Evolutionary conservation across 2,329 filamentous ascomycete genomes (phyloP), one percentile per base, ranked within the genome.

Genomic region (Rhytidhysteron rufulum): DNA sequence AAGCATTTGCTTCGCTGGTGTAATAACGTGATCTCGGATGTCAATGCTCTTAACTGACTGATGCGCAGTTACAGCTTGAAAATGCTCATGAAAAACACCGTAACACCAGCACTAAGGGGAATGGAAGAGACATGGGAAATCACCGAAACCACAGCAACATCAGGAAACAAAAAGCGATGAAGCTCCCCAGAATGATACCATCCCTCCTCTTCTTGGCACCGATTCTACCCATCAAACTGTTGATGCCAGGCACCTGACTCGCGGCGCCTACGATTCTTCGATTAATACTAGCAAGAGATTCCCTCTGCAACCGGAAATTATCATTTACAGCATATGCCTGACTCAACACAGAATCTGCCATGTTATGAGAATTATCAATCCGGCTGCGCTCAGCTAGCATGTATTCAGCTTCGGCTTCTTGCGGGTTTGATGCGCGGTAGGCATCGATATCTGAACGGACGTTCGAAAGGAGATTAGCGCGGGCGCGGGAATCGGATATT

Each of bases 321-420:
- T 97, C 89, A 62, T 95, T 94, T 39, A 97, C 88, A 9, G 91
- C 90, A 69, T 98, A 98, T 6, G 93, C 93, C 72, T 97, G 93
- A 61, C 85, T 90, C 44, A 98, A 75, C 24, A 98, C 89, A 47
- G 80, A 86, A 65, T 98, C 93, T 34, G 88, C 85, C 74, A 95
- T 83, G 53, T 81, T 85, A 67, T 97, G 86, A 58, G 87, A 94
- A 62, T 88, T 85, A 61, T 98, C 93, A 59, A 98, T 81, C 49
- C 86, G 80, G 47, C 75, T 73, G 37, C 93, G 79, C 75, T 98
- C 93, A 55, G 87, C 85, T 20, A 98, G 78, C 90, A 98, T 96
- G 72, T 97, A 98, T 45, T 98, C 91, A 34, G 88, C 88, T 70
- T 97, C 93, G 40, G 84, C 86, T 3, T 82, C 82, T 53, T 80